phyloP scores from a whole-genome alignment of 2,329 filamentous ascomycete species.

The Rhynchosporium agropyri region DNA sequence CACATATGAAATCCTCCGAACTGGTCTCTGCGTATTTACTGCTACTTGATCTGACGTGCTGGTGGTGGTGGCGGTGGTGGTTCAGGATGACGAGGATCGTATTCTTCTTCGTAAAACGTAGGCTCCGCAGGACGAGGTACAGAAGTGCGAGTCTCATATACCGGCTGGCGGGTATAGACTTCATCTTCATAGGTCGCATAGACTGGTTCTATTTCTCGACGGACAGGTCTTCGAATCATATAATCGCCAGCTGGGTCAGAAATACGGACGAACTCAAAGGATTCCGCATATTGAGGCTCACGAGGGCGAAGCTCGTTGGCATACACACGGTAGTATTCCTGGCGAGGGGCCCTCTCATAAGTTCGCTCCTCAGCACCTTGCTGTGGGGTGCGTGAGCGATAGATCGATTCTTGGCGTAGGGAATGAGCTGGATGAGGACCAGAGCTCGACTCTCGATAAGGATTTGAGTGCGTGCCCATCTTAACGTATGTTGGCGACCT shows the following conservation, averaged over 20 bases:
- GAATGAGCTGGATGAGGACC: conserved; percentile 31
- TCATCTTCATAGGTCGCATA: conserved; percentile 40
- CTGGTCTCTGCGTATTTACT: conserved; percentile 26
- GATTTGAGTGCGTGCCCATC: conserved; percentile 34
- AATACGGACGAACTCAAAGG: conserved; percentile 51
- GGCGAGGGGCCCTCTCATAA: conserved; percentile 41
- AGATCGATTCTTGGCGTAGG: conserved; percentile 38
- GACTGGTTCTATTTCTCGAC: conserved; percentile 41
- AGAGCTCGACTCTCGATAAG: conserved; percentile 43
- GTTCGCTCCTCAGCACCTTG: conserved; percentile 35
- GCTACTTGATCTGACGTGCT: conserved; percentile 36
- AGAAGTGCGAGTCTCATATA: conserved; percentile 37
- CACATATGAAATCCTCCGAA: conserved; percentile 21
- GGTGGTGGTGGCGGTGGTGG: conserved; percentile 39
- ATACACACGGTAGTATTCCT: conserved; percentile 44
- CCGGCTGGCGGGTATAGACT: conserved; percentile 34
- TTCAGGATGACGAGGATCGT: conserved; percentile 49
- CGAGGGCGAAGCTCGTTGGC: conserved; percentile 41
- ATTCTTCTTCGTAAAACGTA: conserved; percentile 46
- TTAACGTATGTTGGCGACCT: conserved; percentile 44
- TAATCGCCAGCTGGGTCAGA: conserved; percentile 51
- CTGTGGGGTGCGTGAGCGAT: conserved; percentile 39
- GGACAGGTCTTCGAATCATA: conserved; percentile 49
- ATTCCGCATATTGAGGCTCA: conserved; percentile 41
- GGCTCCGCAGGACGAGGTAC: conserved; percentile 30